These are phyloP conservation scores for Helianthus tuberosus DNA, from an alignment of 129 eudicot species.

Conservation along the genomic window DNA sequence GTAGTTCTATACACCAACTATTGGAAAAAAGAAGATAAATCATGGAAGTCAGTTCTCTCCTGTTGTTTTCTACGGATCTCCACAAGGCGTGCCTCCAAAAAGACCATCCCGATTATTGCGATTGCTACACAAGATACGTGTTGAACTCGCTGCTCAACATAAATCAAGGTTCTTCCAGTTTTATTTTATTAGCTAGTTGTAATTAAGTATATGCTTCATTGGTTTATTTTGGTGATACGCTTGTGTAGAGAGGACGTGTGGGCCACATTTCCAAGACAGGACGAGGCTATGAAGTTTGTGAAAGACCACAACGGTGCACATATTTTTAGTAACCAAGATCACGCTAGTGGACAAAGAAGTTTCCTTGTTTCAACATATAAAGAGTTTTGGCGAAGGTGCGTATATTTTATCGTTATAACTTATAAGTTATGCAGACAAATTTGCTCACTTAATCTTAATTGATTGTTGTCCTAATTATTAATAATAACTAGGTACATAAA, in stretches of 20 bases:
- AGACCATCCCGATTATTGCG: conserved; percentile 69
- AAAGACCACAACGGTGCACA: conserved; percentile 55
- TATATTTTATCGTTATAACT: conserved; percentile 12
- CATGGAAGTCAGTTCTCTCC: conserved; percentile 68
- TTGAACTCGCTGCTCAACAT: conserved; percentile 74
- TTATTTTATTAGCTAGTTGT: conserved; percentile 10
- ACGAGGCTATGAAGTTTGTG: conserved; percentile 78
- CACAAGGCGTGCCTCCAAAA: conserved; percentile 93
- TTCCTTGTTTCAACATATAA: conserved; percentile 88
- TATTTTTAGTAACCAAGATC: conserved; percentile 88
- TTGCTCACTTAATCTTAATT: conserved; percentile 9
- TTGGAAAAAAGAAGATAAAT: conserved; percentile 25
- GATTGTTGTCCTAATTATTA: conserved; percentile 22
- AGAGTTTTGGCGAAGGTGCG: conserved; percentile 89
- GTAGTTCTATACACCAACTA: conserved; percentile 49
- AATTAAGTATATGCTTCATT: not conserved
- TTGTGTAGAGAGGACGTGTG: conserved; percentile 68
- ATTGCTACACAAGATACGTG: conserved; percentile 75
- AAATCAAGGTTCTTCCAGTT: conserved; percentile 52
- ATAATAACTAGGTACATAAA: conserved; percentile 63
- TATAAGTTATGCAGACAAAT: conserved; percentile 11
- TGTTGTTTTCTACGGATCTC: conserved; percentile 91
- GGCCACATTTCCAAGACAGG: conserved; percentile 92
- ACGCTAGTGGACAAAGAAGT: conserved; percentile 80
- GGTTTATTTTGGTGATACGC: conserved; percentile 19